Conservation (phyloP, 2,329 filamentous ascomycete genomes). For the Phoma herbarum region DNA sequence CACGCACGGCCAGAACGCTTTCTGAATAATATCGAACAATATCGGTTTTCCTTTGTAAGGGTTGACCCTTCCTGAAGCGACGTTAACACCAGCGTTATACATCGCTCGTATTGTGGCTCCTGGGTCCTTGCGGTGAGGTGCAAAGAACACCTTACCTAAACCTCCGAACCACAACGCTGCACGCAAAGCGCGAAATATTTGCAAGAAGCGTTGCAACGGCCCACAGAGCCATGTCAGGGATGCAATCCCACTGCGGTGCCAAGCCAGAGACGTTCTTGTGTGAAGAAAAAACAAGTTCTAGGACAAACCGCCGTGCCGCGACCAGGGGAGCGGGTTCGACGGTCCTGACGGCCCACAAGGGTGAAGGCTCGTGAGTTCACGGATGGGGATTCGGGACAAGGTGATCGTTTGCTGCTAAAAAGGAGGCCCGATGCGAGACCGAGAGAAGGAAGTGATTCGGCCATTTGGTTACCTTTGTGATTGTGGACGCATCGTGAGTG, state of each 20-base stretch:
- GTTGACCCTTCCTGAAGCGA: not conserved
- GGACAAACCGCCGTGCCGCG: constrained; percentile 17
- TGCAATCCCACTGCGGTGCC: not conserved
- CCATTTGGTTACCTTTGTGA: constrained; percentile 1
- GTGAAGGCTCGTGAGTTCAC: constrained; percentile 1
- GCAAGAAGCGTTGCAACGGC: constrained; percentile 9
- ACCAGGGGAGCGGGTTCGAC: constrained; percentile 20
- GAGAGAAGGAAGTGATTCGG: constrained; percentile 13
- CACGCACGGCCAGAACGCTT: not conserved
- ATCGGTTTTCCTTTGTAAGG: constrained; percentile 3
- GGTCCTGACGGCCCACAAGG: constrained; percentile 5
- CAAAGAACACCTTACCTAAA: constrained; percentile 7
- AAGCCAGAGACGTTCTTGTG: constrained; percentile 7
- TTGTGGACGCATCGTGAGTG: not conserved
- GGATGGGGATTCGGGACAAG: constrained; percentile 12
- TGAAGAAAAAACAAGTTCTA: constrained; percentile 14
- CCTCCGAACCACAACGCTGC: constrained; percentile 2
- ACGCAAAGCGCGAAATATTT: constrained; percentile 13
- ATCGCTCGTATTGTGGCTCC: constrained; percentile 7
- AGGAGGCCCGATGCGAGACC: constrained; percentile 9
- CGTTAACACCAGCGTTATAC: constrained; percentile 8
- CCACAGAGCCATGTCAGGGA: constrained; percentile 14
- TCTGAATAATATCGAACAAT: not conserved
- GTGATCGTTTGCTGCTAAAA: constrained; percentile 9
- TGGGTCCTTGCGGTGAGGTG: constrained; percentile 3